Conservation (phyloP, 2,329 filamentous ascomycete species). For the Colletotrichum paranaense region DNA sequence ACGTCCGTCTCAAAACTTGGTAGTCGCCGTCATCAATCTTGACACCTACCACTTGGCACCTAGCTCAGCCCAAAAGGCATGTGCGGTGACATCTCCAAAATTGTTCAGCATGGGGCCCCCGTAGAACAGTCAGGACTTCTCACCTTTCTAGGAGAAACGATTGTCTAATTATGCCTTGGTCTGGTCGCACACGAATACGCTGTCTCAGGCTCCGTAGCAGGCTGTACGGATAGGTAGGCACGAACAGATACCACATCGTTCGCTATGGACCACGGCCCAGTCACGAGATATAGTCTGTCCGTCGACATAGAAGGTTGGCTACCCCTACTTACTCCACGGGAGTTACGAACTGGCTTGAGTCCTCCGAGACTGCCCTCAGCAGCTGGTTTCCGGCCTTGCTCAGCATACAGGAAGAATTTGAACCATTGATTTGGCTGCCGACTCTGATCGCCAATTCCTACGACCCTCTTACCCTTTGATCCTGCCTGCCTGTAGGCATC, state of each 20-base stretch:
- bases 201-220: slow-evolving; percentile 14
- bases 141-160: slow-evolving; percentile 22
- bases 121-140: neutral
- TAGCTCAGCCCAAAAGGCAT: slow-evolving; percentile 1
- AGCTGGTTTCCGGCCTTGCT: slow-evolving; percentile 17
- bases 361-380: slow-evolving; percentile 7
- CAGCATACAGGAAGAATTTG: neutral
- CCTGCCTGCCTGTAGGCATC: neutral
- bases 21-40: slow-evolving; percentile 12
- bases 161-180: neutral
- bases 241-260: slow-evolving; percentile 5
- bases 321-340: slow-evolving; percentile 16
- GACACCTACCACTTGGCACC: neutral
- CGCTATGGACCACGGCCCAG: neutral
- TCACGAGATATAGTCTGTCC: neutral
- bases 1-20: slow-evolving; percentile 2
- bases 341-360: slow-evolving; percentile 25
- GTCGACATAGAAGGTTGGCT: neutral
- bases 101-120: neutral
- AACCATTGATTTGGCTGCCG: neutral
- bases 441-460: neutral
- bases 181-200: neutral
- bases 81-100: neutral
- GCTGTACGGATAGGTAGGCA: neutral
- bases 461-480: neutral